These are phyloP conservation scores for Chaetomiaceae sp. DNA, from an alignment of 2,329 filamentous ascomycete genomes.

Conservation along the genomic window DNA sequence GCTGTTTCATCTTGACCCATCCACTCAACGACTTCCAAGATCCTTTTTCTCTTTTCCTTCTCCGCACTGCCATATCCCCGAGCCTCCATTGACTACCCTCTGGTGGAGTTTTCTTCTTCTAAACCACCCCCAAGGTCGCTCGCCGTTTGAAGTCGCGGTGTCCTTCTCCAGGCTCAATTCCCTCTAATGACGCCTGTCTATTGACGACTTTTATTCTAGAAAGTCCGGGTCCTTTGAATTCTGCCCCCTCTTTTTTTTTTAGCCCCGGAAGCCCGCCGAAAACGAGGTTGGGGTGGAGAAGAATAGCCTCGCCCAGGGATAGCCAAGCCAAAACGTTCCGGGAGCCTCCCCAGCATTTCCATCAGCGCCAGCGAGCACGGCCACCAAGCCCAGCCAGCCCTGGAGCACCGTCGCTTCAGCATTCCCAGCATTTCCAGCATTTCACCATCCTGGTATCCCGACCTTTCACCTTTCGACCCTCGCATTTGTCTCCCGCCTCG, in stretches of 20 bases:
- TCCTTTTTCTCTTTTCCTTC: slow-evolving; percentile 1
- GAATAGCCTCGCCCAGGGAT: neutral
- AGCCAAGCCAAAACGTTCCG: slow-evolving; percentile 17
- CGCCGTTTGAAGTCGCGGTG: neutral
- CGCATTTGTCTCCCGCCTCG: slow-evolving; percentile 3
- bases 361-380: neutral
- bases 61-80: slow-evolving; percentile 2
- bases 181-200: slow-evolving; percentile 30
- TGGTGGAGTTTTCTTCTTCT: slow-evolving; percentile 1
- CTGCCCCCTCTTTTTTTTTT: neutral
- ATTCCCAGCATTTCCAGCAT: slow-evolving; percentile 9
- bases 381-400: neutral
- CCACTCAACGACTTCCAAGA: slow-evolving; percentile 5
- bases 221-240: slow-evolving; percentile 8
- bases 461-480: slow-evolving; percentile 1
- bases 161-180: slow-evolving; percentile 25
- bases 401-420: neutral
- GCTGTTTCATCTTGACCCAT: slow-evolving; percentile 17
- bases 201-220: slow-evolving; percentile 21
- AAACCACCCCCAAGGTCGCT: too few species aligned
- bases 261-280: neutral
- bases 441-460: neutral
- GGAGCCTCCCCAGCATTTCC: slow-evolving; percentile 14
- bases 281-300: slow-evolving; percentile 9
- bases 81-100: neutral